Evolutionary conservation across 2,329 filamentous ascomycete genomes (phyloP).

Genomic region (Colletotrichum musae): DNA sequence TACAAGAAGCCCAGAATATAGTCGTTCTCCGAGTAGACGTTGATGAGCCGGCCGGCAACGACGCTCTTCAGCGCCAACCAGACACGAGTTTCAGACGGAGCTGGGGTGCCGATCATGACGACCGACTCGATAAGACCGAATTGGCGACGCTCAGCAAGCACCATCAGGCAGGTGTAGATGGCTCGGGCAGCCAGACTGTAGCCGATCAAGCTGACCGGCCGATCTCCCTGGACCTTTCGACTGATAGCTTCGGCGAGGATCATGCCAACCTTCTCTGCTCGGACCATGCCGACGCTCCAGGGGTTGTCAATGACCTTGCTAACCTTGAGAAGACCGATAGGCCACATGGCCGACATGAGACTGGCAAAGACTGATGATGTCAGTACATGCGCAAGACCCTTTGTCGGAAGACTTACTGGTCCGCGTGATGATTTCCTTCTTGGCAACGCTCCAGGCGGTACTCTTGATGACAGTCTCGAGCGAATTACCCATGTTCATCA

Average conservation of each 20-base stretch:
- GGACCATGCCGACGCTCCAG: constrained; percentile 81
- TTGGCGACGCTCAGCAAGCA: constrained; percentile 82
- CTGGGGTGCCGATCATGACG: constrained; percentile 86
- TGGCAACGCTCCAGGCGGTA: constrained; percentile 83
- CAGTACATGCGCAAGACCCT: too few relatives aligned
- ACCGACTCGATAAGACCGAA: constrained; percentile 92
- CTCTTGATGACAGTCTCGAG: constrained; percentile 84
- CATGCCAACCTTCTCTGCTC: constrained; percentile 79
- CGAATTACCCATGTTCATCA: constrained; percentile 83
- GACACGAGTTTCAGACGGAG: constrained; percentile 77
- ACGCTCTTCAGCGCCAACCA: constrained; percentile 86
- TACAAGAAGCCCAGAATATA: constrained; percentile 92
- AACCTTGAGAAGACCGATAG: constrained; percentile 74
- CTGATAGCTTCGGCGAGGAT: constrained; percentile 86
- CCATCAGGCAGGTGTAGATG: constrained; percentile 87
- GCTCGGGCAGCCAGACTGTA: constrained; percentile 87
- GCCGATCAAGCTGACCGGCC: constrained; percentile 84
- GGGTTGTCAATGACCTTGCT: constrained; percentile 86
- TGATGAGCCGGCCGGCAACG: constrained; percentile 87
- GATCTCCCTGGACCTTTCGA: constrained; percentile 86
- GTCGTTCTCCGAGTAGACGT: constrained; percentile 90
- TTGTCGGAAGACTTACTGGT: constrained; percentile 62
- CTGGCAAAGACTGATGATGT: constrained; percentile 63
- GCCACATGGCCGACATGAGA: constrained; percentile 74
- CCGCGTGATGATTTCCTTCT: constrained; percentile 61